Evolutionary conservation across 495 filamentous ascomycete species (phyloP).

Genomic region (Penicillium cosmopolitanum): DNA sequence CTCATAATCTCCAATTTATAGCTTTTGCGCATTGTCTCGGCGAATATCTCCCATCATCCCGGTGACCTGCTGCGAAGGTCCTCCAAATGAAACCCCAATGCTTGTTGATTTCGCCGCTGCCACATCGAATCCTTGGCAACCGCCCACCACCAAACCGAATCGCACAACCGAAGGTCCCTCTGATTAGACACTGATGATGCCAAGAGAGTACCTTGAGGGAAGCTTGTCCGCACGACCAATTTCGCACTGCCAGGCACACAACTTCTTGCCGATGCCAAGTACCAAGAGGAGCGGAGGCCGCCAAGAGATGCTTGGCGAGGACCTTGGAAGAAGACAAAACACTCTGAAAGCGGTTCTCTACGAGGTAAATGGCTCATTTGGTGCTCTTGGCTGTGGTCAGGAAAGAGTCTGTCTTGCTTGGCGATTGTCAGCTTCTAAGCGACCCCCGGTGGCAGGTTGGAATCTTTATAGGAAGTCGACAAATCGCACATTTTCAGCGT

Average conservation of each 20-base stretch:
- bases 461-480: neutral
- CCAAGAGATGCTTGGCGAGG: constrained; percentile 21
- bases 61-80: too few relatives aligned
- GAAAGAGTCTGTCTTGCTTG: constrained; percentile 15
- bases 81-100: too few relatives aligned
- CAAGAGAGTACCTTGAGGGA: neutral
- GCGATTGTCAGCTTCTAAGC: constrained; percentile 19
- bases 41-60: too few relatives aligned
- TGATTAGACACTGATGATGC: neutral
- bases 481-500: neutral
- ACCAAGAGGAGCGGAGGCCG: neutral
- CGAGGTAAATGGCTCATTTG: constrained; percentile 2
- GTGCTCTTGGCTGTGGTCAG: constrained; percentile 15
- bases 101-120: too few relatives aligned
- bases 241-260: neutral
- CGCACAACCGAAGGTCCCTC: too few relatives aligned
- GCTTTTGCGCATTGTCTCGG: too few relatives aligned
- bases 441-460: neutral
- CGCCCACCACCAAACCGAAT: too few relatives aligned
- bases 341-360: neutral
- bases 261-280: neutral
- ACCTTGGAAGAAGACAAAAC: constrained; percentile 26
- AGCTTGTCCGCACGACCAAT: neutral
- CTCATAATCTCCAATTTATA: too few relatives aligned
- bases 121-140: too few relatives aligned